These are phyloP conservation scores for Lactarius deliciosus DNA, from an alignment of 768 basidiomycete species.

Conservation along the genomic window DNA sequence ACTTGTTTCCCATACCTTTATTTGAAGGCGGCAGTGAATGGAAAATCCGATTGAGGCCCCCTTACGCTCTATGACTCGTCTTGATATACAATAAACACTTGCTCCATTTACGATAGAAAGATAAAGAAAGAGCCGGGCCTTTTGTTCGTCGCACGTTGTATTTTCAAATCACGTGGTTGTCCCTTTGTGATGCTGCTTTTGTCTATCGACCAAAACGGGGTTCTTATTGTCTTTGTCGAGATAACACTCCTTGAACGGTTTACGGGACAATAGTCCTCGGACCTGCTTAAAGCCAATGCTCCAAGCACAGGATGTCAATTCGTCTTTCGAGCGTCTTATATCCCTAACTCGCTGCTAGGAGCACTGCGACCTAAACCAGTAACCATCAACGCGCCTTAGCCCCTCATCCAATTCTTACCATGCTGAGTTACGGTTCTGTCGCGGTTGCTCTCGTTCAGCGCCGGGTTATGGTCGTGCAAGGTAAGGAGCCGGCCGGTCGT, in stretches of 20 bases:
- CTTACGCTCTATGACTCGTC: background rate
- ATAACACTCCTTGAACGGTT: background rate
- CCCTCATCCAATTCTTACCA: constrained; percentile 1
- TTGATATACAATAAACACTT: background rate
- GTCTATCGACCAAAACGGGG: background rate
- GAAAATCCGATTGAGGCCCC: background rate
- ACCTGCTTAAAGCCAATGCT: background rate
- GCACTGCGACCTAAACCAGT: background rate
- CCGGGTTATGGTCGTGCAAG: constrained; percentile 68
- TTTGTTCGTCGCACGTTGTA: constrained; percentile 1
- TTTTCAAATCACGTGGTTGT: background rate
- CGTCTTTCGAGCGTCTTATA: constrained; percentile 1
- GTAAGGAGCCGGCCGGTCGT: constrained; percentile 37
- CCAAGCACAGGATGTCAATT: background rate
- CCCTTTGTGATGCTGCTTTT: constrained; percentile 5
- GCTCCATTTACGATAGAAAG: background rate
- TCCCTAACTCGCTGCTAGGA: background rate
- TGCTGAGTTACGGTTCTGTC: constrained; percentile 47
- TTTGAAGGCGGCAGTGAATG: background rate
- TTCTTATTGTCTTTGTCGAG: constrained; percentile 1
- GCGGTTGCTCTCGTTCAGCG: constrained; percentile 69
- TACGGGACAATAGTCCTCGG: constrained; percentile 26
- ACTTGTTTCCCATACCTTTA: background rate
- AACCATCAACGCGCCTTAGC: background rate
- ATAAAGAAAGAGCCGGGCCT: background rate